Base-by-base conservation (phyloP, 257 asterid genomes). In the Striga asiatica region DNA sequence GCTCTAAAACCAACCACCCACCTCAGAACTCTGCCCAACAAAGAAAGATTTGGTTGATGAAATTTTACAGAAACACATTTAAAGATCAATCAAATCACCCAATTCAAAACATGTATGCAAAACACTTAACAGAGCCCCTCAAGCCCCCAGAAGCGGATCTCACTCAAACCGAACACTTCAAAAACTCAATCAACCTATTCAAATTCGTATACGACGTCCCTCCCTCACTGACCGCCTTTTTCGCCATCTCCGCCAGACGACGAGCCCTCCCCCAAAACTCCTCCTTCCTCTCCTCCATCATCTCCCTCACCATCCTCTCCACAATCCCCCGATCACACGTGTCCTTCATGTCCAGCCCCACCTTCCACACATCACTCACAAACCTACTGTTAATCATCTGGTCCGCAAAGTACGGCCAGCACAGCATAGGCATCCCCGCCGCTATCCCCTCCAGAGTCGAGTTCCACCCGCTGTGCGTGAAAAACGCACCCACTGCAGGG, bases 381-480 rank as follows among this genome's bases (percentile, higher is more conserved):
- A 58, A 66, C 35, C 71, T 10, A 16, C 71, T 66, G 3, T 66
- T 66, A 3, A 66, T 31, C 6, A 18, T 42, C 5, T 66, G 71
- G 61, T 66, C 71, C 5, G 62, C 66, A 10, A 66, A 66, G 25
- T 51, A 56, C 1, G 71, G 61, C 61, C 66, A 58, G 6, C 71
- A 58, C 6, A 66, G 32, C 71, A 66, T 66, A n/a, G 71, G 66
- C 48, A 62, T 57, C 5, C 68, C 61, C 2, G 60, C 61, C 28
- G 17, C 68, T 0, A 62, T 5, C 6, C 65, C 50, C 49, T 58
- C 71, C 13, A 49, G 29, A 38, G 38, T 58, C 55, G 65, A 66
- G 13, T 65, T 66, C 71, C 71, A 66, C 4, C 71, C 71, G 17
- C 71, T 2, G 13, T 66, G 71, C 10, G 71, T 66, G 18, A 66